Percentiles rank a stretch among this genome's conserved stretches.
These are phyloP conservation scores for Trichoderma polysporum DNA, from an alignment of 2,329 filamentous ascomycete genomes.

Conservation along the genomic window DNA sequence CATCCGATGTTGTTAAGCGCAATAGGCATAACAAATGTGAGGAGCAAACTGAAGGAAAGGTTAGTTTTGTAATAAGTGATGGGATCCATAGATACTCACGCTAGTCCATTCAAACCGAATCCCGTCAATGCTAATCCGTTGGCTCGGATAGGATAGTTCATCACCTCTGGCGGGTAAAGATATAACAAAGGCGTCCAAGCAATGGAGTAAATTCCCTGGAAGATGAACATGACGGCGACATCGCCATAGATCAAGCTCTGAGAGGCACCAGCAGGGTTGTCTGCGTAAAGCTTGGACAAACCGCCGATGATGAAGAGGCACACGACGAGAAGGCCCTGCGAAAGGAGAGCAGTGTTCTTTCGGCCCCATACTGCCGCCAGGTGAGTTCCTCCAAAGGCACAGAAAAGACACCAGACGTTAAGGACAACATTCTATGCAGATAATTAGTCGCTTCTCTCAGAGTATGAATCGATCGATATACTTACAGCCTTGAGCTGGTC, in stretches of 20 bases:
- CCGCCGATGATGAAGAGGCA: slow-evolving; percentile 53
- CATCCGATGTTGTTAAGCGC: slow-evolving; percentile 25
- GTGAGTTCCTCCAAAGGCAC: slow-evolving; percentile 41
- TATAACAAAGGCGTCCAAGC: slow-evolving; percentile 48
- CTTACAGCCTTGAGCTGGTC: slow-evolving; percentile 44
- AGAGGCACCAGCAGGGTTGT: slow-evolving; percentile 20
- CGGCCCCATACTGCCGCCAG: slow-evolving; percentile 29
- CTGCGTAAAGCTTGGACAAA: slow-evolving; percentile 41
- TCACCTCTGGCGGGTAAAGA: slow-evolving; percentile 44
- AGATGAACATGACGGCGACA: slow-evolving; percentile 50
- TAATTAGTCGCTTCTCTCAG: slow-evolving; percentile 21
- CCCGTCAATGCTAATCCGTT: slow-evolving; percentile 40
- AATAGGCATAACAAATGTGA: slow-evolving; percentile 39
- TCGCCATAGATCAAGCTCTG: slow-evolving; percentile 39
- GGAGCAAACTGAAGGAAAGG: slow-evolving; percentile 38
- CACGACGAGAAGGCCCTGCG: slow-evolving; percentile 38
- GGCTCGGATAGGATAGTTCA: slow-evolving; percentile 38
- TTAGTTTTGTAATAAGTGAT: slow-evolving; percentile 19
- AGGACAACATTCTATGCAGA: slow-evolving; percentile 45
- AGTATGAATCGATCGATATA: not conserved
- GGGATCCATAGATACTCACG: slow-evolving; percentile 2
- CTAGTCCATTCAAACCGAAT: slow-evolving; percentile 20
- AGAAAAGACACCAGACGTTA: slow-evolving; percentile 49
- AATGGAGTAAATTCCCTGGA: slow-evolving; percentile 46
- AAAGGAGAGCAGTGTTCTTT: slow-evolving; percentile 42